These are phyloP conservation scores for Fusarium nanum DNA, from an alignment of 2,329 filamentous ascomycete species.

Conservation along the genomic window DNA sequence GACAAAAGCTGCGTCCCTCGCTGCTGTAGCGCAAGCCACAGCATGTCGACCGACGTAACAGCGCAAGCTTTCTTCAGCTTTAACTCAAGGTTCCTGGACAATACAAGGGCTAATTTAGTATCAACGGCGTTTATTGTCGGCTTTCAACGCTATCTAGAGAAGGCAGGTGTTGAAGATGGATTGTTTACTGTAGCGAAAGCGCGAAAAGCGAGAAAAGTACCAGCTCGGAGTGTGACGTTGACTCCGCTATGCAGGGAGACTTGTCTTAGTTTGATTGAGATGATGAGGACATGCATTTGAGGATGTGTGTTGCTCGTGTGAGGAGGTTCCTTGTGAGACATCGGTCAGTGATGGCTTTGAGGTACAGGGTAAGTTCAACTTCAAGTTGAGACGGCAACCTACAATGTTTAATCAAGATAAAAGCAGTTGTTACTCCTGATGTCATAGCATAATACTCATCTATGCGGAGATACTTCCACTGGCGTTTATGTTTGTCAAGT, in stretches of 20 bases:
- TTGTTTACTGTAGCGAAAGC: neutral
- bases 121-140: constrained; percentile 5
- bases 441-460: neutral
- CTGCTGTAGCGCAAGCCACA: constrained; percentile 35
- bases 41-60: constrained; percentile 16
- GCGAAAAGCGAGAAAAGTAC: constrained; percentile 1
- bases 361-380: constrained; percentile 10
- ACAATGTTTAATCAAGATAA: neutral
- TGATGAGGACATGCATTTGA: neutral
- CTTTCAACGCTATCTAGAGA: neutral
- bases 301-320: neutral
- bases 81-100: neutral
- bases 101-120: neutral
- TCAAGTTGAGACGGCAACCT: neutral
- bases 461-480: neutral
- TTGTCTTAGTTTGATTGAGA: constrained; percentile 9
- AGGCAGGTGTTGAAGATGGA: neutral
- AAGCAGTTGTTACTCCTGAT: neutral
- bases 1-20: constrained; percentile 20
- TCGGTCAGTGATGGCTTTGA: neutral
- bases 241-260: neutral
- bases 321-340: constrained; percentile 6
- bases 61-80: constrained; percentile 1
- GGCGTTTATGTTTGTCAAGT: neutral
- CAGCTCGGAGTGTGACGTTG: neutral